These are phyloP conservation scores for Plasmodium cynomolgi DNA, from an alignment of 169 alveolate genomes.

Conservation along the genomic window DNA sequence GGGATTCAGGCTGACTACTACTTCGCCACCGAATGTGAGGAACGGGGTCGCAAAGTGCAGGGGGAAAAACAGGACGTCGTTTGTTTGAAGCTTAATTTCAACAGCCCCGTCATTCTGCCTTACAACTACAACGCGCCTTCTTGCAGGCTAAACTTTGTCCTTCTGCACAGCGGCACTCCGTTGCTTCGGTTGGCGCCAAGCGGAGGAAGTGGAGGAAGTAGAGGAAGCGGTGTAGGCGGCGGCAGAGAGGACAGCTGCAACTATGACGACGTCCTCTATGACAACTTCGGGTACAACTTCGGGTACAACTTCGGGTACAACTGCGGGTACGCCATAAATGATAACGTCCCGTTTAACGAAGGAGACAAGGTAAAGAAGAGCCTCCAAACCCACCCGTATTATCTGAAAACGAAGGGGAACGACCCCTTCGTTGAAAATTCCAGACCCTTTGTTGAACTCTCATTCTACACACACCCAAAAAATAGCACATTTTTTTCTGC, in stretches of 20 bases:
- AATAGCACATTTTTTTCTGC: constrained; percentile 16
- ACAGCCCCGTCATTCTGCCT: constrained; percentile 35
- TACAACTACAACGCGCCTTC: constrained; percentile 22
- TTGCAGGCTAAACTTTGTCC: constrained; percentile 15
- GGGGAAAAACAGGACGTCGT: constrained; percentile 4
- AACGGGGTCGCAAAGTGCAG: background rate
- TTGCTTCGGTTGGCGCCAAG: background rate
- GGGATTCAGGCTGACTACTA: constrained; percentile 13
- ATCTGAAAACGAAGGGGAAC: background rate
- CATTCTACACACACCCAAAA: constrained; percentile 55
- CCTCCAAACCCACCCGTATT: background rate
- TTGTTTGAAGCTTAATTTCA: constrained; percentile 26
- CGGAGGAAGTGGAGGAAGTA: background rate
- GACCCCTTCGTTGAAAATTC: constrained; percentile 1
- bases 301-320: no score
- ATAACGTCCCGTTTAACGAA: constrained; percentile 33
- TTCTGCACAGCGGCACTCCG: constrained; percentile 43
- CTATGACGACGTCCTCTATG: background rate
- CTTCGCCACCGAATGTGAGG: background rate
- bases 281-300: background rate
- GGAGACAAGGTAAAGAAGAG: constrained; percentile 3
- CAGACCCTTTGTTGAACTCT: constrained; percentile 24
- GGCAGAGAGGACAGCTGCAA: background rate
- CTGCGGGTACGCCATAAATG: background rate
- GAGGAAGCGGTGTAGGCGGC: background rate